A percentile compares a stretch with the other conserved stretches of the same genome.
These are phyloP conservation scores for Botryotinia calthae DNA, from an alignment of 2,329 filamentous ascomycete genomes.

Conservation along the genomic window DNA sequence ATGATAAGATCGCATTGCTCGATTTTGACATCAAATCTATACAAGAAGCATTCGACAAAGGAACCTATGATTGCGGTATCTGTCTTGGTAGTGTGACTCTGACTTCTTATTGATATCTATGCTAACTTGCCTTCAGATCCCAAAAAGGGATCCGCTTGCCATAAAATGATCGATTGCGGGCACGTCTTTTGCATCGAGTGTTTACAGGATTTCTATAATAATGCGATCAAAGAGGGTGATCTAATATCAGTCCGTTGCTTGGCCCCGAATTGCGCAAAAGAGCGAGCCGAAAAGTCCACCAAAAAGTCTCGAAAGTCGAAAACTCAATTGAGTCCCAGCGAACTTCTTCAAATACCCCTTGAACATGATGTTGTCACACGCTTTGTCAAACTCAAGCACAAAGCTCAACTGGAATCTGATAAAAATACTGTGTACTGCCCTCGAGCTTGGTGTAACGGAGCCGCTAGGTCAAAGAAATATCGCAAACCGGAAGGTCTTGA, in stretches of 20 bases:
- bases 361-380: slow-evolving; percentile 72
- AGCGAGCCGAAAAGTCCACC: slow-evolving; percentile 43
- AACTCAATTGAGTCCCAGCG: slow-evolving; percentile 72
- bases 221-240: slow-evolving; percentile 82
- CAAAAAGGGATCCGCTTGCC: slow-evolving; percentile 80
- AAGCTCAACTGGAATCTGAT: slow-evolving; percentile 87
- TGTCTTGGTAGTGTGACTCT: slow-evolving; percentile 59
- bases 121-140: slow-evolving; percentile 56
- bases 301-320: slow-evolving; percentile 59
- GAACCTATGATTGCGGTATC: slow-evolving; percentile 83
- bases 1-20: slow-evolving; percentile 68
- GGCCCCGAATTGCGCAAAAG: slow-evolving; percentile 72
- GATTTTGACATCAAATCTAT: slow-evolving; percentile 76
- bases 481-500: slow-evolving; percentile 68
- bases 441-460: slow-evolving; percentile 86
- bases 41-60: slow-evolving; percentile 72
- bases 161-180: slow-evolving; percentile 76
- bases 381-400: slow-evolving; percentile 87
- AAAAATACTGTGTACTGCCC: slow-evolving; percentile 92
- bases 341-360: slow-evolving; percentile 75
- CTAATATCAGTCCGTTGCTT: slow-evolving; percentile 77
- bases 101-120: slow-evolving; percentile 16
- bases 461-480: slow-evolving; percentile 72
- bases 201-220: slow-evolving; percentile 84
- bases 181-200: slow-evolving; percentile 93